Evolutionary conservation across 2,329 filamentous ascomycete species (phyloP), one percentile per base, ranked within the genome.

Genomic region (Delphinella strobiligena): DNA sequence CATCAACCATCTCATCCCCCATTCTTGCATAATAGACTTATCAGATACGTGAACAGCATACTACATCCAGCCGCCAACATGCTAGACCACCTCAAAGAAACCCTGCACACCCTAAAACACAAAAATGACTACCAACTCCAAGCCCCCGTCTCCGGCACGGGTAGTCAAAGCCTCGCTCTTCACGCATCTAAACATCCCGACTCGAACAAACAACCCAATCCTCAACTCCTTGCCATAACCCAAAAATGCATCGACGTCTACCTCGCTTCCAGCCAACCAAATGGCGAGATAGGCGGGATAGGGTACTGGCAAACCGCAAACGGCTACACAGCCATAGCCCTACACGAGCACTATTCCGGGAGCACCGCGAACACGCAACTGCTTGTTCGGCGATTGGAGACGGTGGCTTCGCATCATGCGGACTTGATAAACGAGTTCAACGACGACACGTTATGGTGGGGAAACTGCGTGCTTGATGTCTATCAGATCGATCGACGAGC

Each of bases 221-320:
- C 22, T 7, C 22, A 7, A 7, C 22, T 27, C 22, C 22, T 27
- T 3, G 33, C 34, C 24, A 45, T 45, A 12, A 50, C 51, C 5
- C 50, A 53, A 37, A 38, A 38, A 9, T 47, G 46, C 9, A 52
- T 54, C 24, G 45, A 52, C 37, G 45, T 48, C 16, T 49, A 45
- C 38, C 40, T 54, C 27, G 36, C 45, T 8, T 51, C 50, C 2
- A 36, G 43, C 11, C 35, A 47, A 18, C 42, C 43, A 7, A 46
- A 47, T 18, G 52, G 52, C 33, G 45, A 46, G 19, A 50, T 54
- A 22, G 43, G 43, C 33, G 51, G 51, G 27, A 52, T 54, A 16
- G 51, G 51, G 9, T 54, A 51, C 44, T 54, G 52, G 52, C 51
- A 54, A 37, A 45, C 44, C 8, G 52, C 51, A 18, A 54, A 54